Base-by-base conservation (phyloP, 768 basidiomycete genomes). In the Galerina marginata region DNA sequence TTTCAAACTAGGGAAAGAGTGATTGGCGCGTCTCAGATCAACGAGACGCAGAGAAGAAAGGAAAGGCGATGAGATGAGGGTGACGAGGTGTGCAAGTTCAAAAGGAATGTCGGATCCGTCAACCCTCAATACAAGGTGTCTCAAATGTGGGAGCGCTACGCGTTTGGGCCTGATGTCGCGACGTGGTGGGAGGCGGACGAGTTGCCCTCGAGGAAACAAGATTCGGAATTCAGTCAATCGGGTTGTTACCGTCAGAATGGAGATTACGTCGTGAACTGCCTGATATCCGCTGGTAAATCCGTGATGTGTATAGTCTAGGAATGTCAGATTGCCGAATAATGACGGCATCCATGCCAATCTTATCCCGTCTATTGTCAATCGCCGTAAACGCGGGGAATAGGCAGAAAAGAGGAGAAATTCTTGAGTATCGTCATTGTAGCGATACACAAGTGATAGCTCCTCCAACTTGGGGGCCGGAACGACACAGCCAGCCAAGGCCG, bases 231-330 rank as follows among this genome's bases (percentile, higher is more conserved):
- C 83, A 53, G 75, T 75, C 11, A 92, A 73, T 43, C 72, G 75
- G 25, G 73, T 70, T 43, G 85, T 89, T 16, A 89, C 76, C 59
- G 77, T 72, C 26, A 92, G 75, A 72, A 90, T 84, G 26, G 77
- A 75, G 42, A 88, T 66, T 47, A 90, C 75, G 66, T 91, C 89
- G 29, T 78, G 67, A 9, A 86, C 79, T 2, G 87, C 85, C 55
- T 82, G 79, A 60, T 81, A 74, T 4, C 85, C 89, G 16, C 70
- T 72, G 40, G 81, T 88, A 72, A 90, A 89, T 20, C 86, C 85
- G 59, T 90, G 89, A 65, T 91, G 89, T 1, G 86, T 86, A 64
- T 90, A 91, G 71, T 91, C 86, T 44, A 92, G 78, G 66, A 77
- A 83, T 6, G 81, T 83, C 45, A 91, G 76, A 67, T 87, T 86